phyloP scores from a whole-genome alignment of 192 early-diverging fungal species.

The Backusella luteola region DNA sequence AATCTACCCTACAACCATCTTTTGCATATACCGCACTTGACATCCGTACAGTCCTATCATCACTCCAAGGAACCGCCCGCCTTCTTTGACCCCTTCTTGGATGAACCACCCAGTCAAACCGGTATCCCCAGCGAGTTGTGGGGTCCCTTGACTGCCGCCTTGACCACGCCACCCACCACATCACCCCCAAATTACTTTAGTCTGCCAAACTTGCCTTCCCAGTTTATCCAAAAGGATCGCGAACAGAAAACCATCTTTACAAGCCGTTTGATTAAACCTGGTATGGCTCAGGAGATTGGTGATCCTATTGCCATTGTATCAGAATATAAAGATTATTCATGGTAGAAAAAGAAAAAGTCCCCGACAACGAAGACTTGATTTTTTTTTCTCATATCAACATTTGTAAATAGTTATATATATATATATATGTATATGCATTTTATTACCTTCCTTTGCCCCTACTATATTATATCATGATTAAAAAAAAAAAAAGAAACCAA shows the following conservation, averaged over 20 bases:
- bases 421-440: background rate
- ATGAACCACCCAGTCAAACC: conserved; percentile 22
- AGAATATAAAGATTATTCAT: conserved; percentile 13
- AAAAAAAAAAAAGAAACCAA: background rate
- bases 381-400: background rate
- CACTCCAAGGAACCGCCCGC: conserved; percentile 21
- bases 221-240: conserved; percentile 24
- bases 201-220: conserved; percentile 24
- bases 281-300: conserved; percentile 21
- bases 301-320: conserved; percentile 20
- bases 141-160: conserved; percentile 15
- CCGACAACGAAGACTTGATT: too few species aligned
- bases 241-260: conserved; percentile 18
- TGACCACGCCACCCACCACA: conserved; percentile 9
- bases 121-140: conserved; percentile 15
- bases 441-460: background rate
- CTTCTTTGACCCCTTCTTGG: conserved; percentile 35
- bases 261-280: conserved; percentile 19
- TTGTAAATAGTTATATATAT: conserved; percentile 1
- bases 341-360: conserved; percentile 14
- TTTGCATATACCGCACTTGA: conserved; percentile 24
- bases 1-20: conserved; percentile 34
- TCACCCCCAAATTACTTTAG: conserved; percentile 37
- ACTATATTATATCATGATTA: background rate
- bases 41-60: conserved; percentile 21